Percentiles rank a stretch among this genome's conserved stretches.
phyloP scores from a whole-genome alignment of 2,329 filamentous ascomycete genomes.

The Nigrograna mackinnonii region DNA sequence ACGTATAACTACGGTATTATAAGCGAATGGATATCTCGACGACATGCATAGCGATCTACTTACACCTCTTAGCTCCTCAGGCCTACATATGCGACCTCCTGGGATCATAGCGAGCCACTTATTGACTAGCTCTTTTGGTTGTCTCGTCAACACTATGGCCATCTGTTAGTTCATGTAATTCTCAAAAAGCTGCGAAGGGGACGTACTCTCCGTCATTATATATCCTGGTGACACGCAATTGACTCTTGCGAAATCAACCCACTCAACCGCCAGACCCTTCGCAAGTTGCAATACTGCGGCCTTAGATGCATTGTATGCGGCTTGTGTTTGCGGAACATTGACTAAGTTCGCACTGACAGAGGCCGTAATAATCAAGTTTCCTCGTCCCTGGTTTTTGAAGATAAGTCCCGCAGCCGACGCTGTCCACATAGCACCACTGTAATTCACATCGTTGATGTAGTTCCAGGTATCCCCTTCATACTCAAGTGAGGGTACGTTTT shows the following conservation, averaged over 20 bases:
- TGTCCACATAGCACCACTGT: slow-evolving; percentile 78
- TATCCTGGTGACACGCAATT: slow-evolving; percentile 63
- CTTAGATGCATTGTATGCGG: slow-evolving; percentile 71
- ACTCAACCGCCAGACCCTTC: slow-evolving; percentile 79
- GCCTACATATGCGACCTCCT: slow-evolving; percentile 39
- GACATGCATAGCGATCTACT: neutral
- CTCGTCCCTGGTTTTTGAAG: slow-evolving; percentile 74
- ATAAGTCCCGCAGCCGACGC: slow-evolving; percentile 56
- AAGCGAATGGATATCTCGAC: neutral
- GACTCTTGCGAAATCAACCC: slow-evolving; percentile 70
- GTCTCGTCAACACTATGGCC: slow-evolving; percentile 29
- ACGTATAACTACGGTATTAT: slow-evolving; percentile 9
- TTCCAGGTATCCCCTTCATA: slow-evolving; percentile 79
- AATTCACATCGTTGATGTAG: slow-evolving; percentile 79
- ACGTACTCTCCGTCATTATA: slow-evolving; percentile 3
- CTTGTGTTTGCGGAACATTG: slow-evolving; percentile 71
- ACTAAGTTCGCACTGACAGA: slow-evolving; percentile 59
- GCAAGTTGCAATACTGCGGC: slow-evolving; percentile 52
- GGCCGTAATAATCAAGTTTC: slow-evolving; percentile 75
- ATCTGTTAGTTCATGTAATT: slow-evolving; percentile 2
- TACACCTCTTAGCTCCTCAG: slow-evolving; percentile 43
- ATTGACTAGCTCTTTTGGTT: slow-evolving; percentile 34
- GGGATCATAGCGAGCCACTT: slow-evolving; percentile 43
- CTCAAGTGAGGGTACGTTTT: slow-evolving; percentile 64
- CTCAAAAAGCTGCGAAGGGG: slow-evolving; percentile 73